Evolutionary conservation across 116 monocot species (phyloP).

Genomic region (Phalaenopsis hybrid): DNA sequence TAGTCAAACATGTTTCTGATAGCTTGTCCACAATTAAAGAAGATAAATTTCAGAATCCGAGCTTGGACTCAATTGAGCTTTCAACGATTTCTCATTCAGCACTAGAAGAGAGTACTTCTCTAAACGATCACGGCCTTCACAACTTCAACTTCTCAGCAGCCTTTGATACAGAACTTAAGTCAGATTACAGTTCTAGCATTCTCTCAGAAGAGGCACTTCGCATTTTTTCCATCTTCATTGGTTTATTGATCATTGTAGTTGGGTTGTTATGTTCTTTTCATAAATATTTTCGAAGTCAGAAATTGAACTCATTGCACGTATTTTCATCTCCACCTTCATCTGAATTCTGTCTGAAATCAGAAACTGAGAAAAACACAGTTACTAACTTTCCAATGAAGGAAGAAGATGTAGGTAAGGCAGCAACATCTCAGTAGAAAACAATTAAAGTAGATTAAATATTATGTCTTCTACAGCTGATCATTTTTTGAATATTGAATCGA

Average conservation of each 20-base stretch:
- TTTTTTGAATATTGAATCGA: not conserved
- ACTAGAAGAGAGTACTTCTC: too few relatives aligned
- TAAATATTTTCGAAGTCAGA: not conserved
- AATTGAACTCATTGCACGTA: not conserved
- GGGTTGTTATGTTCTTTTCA: slow-evolving; percentile 6
- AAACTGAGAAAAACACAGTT: not conserved
- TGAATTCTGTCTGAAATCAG: not conserved
- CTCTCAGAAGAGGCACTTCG: not conserved
- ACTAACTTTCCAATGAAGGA: not conserved
- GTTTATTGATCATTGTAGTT: not conserved
- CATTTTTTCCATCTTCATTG: slow-evolving; percentile 4
- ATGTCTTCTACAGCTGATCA: not conserved
- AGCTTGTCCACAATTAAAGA: not conserved
- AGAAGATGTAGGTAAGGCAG: not conserved
- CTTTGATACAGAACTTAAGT: not conserved
- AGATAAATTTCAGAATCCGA: not conserved
- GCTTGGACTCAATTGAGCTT: not conserved
- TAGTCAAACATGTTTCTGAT: not conserved
- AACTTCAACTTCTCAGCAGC: not conserved
- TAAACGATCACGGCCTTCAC: not conserved
- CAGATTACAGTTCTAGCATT: not conserved
- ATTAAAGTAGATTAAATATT: not conserved
- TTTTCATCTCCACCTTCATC: not conserved
- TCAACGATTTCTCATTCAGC: not conserved
- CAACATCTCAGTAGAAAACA: not conserved